Conservation (phyloP, 2,329 filamentous ascomycete species). For the Cladosporium sp. region DNA sequence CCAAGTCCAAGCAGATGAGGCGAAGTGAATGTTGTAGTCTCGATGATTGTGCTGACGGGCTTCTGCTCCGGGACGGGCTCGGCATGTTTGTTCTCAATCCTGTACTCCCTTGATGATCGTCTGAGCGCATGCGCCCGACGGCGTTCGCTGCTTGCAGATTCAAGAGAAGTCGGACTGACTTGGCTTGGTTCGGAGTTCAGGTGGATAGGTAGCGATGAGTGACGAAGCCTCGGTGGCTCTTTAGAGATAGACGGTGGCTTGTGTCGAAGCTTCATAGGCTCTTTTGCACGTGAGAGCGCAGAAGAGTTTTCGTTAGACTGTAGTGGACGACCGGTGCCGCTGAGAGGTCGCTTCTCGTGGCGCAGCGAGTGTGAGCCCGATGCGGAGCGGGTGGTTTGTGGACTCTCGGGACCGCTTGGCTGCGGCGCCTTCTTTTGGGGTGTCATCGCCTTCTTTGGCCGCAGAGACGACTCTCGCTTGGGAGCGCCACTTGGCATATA, state of each 20-base stretch:
- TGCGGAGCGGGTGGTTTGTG: constrained; percentile 2
- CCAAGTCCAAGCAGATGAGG: constrained; percentile 9
- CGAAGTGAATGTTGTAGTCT: constrained; percentile 10
- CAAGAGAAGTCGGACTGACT: not conserved
- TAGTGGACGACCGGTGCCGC: constrained; percentile 9
- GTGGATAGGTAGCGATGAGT: constrained; percentile 12
- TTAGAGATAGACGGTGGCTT: not conserved
- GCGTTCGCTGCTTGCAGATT: not conserved
- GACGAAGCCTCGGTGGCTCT: not conserved
- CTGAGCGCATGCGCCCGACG: constrained; percentile 5
- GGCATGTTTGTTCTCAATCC: constrained; percentile 6
- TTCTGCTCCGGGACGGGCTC: not conserved
- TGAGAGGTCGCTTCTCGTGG: constrained; percentile 17
- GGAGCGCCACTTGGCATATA: not conserved
- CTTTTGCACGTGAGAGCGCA: not conserved
- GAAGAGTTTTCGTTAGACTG: constrained; percentile 12
- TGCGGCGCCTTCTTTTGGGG: not conserved
- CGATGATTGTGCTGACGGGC: constrained; percentile 4
- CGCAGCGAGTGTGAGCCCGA: constrained; percentile 16
- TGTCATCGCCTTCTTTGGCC: constrained; percentile 1
- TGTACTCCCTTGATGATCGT: constrained; percentile 14
- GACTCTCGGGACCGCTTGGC: not conserved
- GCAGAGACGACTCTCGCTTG: not conserved
- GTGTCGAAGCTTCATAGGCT: not conserved
- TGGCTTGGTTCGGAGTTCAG: not conserved